These are phyloP conservation scores for Clonostachys rhizophaga DNA, from an alignment of 2,329 filamentous ascomycete species.

Conservation along the genomic window DNA sequence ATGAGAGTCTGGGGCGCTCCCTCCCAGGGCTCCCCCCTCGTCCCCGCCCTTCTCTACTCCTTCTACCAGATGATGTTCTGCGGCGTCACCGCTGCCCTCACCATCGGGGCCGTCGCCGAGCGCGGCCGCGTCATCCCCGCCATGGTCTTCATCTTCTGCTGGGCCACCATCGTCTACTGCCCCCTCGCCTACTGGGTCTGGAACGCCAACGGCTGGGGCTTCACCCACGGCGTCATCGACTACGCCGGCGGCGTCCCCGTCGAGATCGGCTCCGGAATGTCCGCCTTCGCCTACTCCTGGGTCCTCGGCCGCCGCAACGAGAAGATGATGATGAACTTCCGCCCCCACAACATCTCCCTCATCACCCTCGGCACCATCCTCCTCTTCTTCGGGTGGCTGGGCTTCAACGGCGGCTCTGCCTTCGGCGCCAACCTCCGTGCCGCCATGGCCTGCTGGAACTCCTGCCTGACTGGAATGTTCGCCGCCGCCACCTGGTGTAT, in stretches of 20 bases:
- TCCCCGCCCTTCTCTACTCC: constrained; percentile 86
- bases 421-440: constrained; percentile 94
- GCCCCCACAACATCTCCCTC: constrained; percentile 95
- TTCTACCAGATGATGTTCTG: constrained; percentile 99
- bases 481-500: constrained; percentile 90
- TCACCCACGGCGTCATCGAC: constrained; percentile 86
- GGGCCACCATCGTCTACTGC: constrained; percentile 97
- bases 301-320: constrained; percentile 94
- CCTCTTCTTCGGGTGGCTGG: constrained; percentile 98
- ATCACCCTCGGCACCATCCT: constrained; percentile 94
- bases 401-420: constrained; percentile 94
- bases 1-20: constrained; percentile 77
- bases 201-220: constrained; percentile 93
- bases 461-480: constrained; percentile 88
- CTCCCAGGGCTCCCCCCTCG: constrained; percentile 82
- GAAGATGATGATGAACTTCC: constrained; percentile 99
- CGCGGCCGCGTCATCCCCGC: constrained; percentile 87
- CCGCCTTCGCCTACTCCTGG: constrained; percentile 92
- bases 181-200: constrained; percentile 95
- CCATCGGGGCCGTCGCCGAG: constrained; percentile 89
- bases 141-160: constrained; percentile 94
- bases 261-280: constrained; percentile 92
- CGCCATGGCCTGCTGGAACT: constrained; percentile 97
- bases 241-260: constrained; percentile 96
- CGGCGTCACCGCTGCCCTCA: constrained; percentile 84